Evolutionary conservation across 2,329 filamentous ascomycete genomes (phyloP).

Genomic region (Colletotrichum eremochloae): DNA sequence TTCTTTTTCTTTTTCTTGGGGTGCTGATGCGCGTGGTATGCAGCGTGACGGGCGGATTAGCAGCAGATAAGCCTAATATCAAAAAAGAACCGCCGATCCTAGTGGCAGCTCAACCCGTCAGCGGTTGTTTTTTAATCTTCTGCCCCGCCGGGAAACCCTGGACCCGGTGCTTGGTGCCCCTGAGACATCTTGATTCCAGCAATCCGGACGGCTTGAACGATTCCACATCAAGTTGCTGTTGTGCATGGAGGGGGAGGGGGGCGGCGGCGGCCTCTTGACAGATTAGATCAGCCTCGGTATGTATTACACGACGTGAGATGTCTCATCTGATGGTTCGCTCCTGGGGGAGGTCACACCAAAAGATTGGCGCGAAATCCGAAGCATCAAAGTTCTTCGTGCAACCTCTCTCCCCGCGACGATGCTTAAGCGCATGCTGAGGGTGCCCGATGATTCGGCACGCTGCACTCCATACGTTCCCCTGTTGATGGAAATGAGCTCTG

Average conservation of each 20-base stretch:
- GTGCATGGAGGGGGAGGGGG: too few species aligned
- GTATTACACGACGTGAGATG: neutral
- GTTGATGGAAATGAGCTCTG: neutral
- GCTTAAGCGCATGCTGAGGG: neutral
- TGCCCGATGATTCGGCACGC: neutral
- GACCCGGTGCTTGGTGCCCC: neutral
- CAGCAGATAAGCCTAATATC: neutral
- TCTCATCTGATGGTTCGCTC: neutral
- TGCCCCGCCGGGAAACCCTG: slow-evolving; percentile 4
- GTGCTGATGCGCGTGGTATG: slow-evolving; percentile 22
- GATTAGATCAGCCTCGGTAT: neutral
- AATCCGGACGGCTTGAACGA: slow-evolving; percentile 8
- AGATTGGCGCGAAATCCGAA: neutral
- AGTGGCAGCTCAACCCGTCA: neutral
- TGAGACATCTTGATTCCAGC: slow-evolving; percentile 35
- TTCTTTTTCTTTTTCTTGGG: neutral
- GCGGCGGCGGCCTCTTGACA: neutral
- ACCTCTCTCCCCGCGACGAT: neutral
- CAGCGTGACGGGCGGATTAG: slow-evolving; percentile 23
- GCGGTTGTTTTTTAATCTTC: neutral
- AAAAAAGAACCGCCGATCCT: neutral
- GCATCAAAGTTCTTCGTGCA: neutral
- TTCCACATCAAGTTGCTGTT: too few species aligned
- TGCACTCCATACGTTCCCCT: neutral
- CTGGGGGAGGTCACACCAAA: neutral